These are phyloP conservation scores for Ophiostoma ips DNA, from an alignment of 2,329 filamentous ascomycete genomes.

Conservation along the genomic window DNA sequence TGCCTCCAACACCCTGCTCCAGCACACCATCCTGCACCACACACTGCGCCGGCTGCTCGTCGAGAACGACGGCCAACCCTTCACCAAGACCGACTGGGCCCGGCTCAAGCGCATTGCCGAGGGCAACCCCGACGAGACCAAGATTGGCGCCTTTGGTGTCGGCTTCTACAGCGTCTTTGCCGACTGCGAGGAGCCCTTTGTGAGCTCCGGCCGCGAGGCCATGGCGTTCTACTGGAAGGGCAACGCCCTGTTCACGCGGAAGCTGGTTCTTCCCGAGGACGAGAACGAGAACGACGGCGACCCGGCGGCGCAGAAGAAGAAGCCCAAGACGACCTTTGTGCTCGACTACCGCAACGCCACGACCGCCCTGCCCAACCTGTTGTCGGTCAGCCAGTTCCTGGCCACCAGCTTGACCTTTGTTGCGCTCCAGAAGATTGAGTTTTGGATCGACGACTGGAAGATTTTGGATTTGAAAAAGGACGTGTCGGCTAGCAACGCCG, in stretches of 20 bases:
- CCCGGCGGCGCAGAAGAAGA: too few relatives aligned
- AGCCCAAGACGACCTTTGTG: conserved; percentile 72
- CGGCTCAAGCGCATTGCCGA: conserved; percentile 95
- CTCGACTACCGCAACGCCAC: conserved; percentile 85
- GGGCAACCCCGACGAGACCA: conserved; percentile 96
- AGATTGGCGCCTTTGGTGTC: conserved; percentile 96
- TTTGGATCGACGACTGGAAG: conserved; percentile 80
- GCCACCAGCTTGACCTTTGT: conserved; percentile 95
- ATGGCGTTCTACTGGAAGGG: conserved; percentile 99
- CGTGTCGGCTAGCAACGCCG: conserved; percentile 58
- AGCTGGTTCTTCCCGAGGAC: conserved; percentile 52
- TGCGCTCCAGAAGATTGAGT: conserved; percentile 70
- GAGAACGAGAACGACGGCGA: conserved; percentile 35
- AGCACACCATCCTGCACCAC: conserved; percentile 72
- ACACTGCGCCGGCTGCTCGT: conserved; percentile 80
- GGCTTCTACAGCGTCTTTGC: conserved; percentile 98
- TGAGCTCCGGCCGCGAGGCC: conserved; percentile 79
- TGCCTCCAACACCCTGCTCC: conserved; percentile 57
- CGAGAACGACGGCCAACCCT: conserved; percentile 80
- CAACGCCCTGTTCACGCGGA: conserved; percentile 90
- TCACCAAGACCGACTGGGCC: conserved; percentile 83
- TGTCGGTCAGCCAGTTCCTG: conserved; percentile 81
- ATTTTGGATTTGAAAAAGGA: conserved; percentile 73
- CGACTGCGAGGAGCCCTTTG: conserved; percentile 94
- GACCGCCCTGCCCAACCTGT: conserved; percentile 71